Base-by-base conservation (phyloP, 345 rosid species). In the Bretschneidera sinensis region DNA sequence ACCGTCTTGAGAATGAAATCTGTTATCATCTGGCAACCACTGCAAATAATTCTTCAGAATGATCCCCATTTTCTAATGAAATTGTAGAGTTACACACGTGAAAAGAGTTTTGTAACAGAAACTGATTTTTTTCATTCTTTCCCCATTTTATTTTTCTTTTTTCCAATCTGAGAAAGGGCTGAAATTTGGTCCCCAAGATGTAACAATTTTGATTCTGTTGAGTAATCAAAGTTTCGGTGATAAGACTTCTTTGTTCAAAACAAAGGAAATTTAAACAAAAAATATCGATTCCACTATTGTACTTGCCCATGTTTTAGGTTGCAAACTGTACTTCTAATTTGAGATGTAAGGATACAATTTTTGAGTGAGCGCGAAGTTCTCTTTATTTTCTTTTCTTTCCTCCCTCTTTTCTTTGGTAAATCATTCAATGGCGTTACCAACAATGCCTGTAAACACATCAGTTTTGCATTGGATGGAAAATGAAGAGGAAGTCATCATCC, bases 61-160 rank as follows among this genome's bases (percentile, higher is more conserved):
- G 23, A 47, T 50, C 56, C 60, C 35, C 19, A 15, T 21, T 59
- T 62, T 52, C 17, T 55, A 10, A 19, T 7, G 57, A 48, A 61
- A 62, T 48, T 59, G 55, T 59, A 59, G 63, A 68, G 65, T 33
- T 31, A 54, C 54, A 51, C 1, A n/a, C n/a, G n/a, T 59, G 59
- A 19, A 18, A 25, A 63, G 25, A 48, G 43, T 55, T 51, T 48
- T 59, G 43, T 8, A 18, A 48, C 43, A 17, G 67, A 61, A 53
- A 18, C 49, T 16, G 19, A 4, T 69, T 69, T 47, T n/a, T 62
- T 76, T 58, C 48, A 70, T 74, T 70, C 66, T 63, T 70, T 74
- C 28, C 28, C 7, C 31, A 51, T 19, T 24, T 54, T 59, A 17
- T 66, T 49, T 31, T 25, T 48, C 45, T 47, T 25, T 19, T 70